Conservation (phyloP, 2,329 filamentous ascomycete species). For the Apiospora phragmitis region DNA sequence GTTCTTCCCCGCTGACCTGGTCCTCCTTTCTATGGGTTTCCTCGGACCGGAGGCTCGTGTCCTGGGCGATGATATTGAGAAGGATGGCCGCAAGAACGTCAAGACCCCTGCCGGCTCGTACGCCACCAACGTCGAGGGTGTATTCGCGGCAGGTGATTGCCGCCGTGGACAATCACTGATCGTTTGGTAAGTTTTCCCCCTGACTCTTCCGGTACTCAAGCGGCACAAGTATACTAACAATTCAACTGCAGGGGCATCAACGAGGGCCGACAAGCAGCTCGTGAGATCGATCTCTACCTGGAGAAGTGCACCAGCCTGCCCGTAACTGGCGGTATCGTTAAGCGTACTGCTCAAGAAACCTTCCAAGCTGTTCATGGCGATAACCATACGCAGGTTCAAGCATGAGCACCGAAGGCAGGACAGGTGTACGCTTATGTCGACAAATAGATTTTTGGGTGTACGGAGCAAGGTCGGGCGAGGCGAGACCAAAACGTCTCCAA, state of each 20-base stretch:
- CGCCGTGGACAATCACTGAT: slow-evolving; percentile 93
- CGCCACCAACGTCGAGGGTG: slow-evolving; percentile 80
- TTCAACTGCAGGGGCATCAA: slow-evolving; percentile 76
- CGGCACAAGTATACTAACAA: slow-evolving; percentile 34
- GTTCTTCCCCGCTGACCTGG: slow-evolving; percentile 94
- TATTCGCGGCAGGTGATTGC: slow-evolving; percentile 95
- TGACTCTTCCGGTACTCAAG: background rate
- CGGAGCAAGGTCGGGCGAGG: background rate
- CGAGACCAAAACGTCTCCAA: background rate
- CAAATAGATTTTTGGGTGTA: background rate
- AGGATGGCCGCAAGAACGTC: slow-evolving; percentile 91
- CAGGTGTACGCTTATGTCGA: background rate
- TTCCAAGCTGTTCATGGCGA: slow-evolving; percentile 37
- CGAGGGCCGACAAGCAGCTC: slow-evolving; percentile 88
- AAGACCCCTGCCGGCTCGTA: slow-evolving; percentile 91
- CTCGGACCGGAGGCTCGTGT: slow-evolving; percentile 88
- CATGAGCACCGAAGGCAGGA: background rate
- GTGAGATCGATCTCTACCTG: slow-evolving; percentile 88
- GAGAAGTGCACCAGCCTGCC: slow-evolving; percentile 78
- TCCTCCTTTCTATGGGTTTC: slow-evolving; percentile 97
- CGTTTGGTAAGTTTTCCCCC: slow-evolving; percentile 70
- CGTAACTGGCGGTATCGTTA: slow-evolving; percentile 90
- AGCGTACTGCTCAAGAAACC: slow-evolving; percentile 74
- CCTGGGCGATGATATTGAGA: slow-evolving; percentile 84
- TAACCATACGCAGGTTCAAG: background rate